Evolutionary conservation across 2,329 filamentous ascomycete species (phyloP).

Genomic region (Paracamarosporium sp.): DNA sequence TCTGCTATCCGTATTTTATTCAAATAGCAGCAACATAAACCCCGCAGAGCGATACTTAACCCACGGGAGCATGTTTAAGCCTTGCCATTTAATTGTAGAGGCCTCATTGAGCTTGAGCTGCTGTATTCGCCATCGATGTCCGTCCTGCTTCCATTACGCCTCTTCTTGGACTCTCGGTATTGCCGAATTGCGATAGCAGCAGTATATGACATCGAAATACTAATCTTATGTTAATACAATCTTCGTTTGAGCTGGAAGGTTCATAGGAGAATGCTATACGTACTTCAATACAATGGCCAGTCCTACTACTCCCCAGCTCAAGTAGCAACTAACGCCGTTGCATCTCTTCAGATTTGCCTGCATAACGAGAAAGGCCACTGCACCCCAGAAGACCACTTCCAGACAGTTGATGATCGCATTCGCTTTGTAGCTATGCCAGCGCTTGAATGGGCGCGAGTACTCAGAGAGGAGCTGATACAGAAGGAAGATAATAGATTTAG

Average conservation of each 20-base stretch:
- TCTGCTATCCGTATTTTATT: too few species aligned
- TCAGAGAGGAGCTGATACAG: slow-evolving; percentile 50
- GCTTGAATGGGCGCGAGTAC: slow-evolving; percentile 38
- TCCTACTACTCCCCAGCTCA: slow-evolving; percentile 28
- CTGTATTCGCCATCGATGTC: neutral
- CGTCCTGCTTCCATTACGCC: neutral
- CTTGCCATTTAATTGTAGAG: neutral
- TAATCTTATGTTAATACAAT: neutral
- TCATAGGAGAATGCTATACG: slow-evolving; percentile 2
- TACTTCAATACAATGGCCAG: slow-evolving; percentile 22
- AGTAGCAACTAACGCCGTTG: slow-evolving; percentile 19
- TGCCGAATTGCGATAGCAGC: slow-evolving; percentile 16
- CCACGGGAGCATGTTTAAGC: neutral
- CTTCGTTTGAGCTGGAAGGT: neutral
- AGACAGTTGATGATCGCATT: slow-evolving; percentile 50
- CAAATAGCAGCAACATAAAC: too few species aligned
- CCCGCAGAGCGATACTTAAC: too few species aligned
- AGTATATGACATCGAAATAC: slow-evolving; percentile 11
- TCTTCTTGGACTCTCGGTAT: slow-evolving; percentile 14
- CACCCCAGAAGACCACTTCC: slow-evolving; percentile 53
- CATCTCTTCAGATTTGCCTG: slow-evolving; percentile 24
- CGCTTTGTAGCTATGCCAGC: slow-evolving; percentile 51
- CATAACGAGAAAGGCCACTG: slow-evolving; percentile 40
- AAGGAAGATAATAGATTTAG: slow-evolving; percentile 52
- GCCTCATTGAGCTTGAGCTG: neutral